Percentiles rank a stretch among this genome's conserved stretches.
phyloP scores from a whole-genome alignment of 805 yeast genomes.

The Yarrowia keelungensis region DNA sequence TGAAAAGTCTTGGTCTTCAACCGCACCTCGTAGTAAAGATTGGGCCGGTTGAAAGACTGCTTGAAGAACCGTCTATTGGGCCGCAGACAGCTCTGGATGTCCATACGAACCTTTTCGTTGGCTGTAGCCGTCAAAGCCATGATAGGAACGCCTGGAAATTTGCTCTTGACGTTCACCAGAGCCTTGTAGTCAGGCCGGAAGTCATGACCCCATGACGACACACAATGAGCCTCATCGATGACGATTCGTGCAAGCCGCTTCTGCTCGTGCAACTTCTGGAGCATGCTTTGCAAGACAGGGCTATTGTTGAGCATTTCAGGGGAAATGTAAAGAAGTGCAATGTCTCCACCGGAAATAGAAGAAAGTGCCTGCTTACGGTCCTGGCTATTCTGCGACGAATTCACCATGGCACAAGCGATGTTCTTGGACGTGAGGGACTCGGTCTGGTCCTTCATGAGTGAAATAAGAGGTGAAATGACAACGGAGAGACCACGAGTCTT shows the following conservation, averaged over 20 bases:
- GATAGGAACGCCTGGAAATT: slow-evolving; percentile 81
- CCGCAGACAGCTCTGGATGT: slow-evolving; percentile 79
- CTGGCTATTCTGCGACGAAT: slow-evolving; percentile 70
- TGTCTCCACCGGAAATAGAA: slow-evolving; percentile 65
- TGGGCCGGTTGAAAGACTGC: slow-evolving; percentile 92
- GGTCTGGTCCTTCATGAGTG: slow-evolving; percentile 97
- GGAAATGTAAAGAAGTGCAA: slow-evolving; percentile 83
- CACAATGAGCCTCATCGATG: slow-evolving; percentile 98
- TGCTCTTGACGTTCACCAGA: slow-evolving; percentile 70
- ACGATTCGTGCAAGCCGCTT: slow-evolving; percentile 80
- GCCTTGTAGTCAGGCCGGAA: slow-evolving; percentile 95
- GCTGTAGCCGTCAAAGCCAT: slow-evolving; percentile 99
- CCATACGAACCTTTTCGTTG: slow-evolving; percentile 84
- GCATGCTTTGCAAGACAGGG: slow-evolving; percentile 66
- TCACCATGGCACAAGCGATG: slow-evolving; percentile 86
- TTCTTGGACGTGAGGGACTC: slow-evolving; percentile 71
- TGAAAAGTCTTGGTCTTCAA: slow-evolving; percentile 59
- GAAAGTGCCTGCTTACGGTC: slow-evolving; percentile 70
- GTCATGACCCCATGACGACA: slow-evolving; percentile 98
- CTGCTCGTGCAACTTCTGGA: slow-evolving; percentile 62
- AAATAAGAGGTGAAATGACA: slow-evolving; percentile 92
- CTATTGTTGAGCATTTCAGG: slow-evolving; percentile 94
- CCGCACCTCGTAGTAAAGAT: slow-evolving; percentile 75
- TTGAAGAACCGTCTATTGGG: slow-evolving; percentile 66
- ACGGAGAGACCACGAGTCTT: slow-evolving; percentile 82